Evolutionary conservation across 164 flowering plant species (phyloP).

Genomic region (Hamamelis virginiana): DNA sequence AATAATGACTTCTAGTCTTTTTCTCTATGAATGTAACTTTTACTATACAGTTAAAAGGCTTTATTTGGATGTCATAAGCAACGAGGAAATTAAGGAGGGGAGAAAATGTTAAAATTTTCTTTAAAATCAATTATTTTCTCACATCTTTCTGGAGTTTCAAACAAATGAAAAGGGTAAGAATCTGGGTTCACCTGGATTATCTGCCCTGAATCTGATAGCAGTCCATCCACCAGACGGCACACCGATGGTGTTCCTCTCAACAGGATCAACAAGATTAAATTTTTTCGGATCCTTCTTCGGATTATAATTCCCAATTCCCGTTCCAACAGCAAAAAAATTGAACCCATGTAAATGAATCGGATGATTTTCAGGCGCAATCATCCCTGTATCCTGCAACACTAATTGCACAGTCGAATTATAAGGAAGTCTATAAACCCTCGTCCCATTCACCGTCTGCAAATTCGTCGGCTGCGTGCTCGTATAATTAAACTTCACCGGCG

Average conservation of each 20-base stretch:
- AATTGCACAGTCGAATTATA: constrained; percentile 61
- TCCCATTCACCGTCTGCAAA: constrained; percentile 52
- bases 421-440: constrained; percentile 47
- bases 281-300: constrained; percentile 48
- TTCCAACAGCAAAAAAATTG: constrained; percentile 73
- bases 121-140: no score
- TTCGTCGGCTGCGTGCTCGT: constrained; percentile 46
- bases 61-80: no score
- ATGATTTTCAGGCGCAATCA: constrained; percentile 68
- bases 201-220: constrained; percentile 73
- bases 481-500: constrained; percentile 52
- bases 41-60: no score
- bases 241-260: constrained; percentile 83
- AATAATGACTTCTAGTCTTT: no score
- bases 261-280: constrained; percentile 73
- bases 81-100: no score
- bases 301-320: constrained; percentile 64
- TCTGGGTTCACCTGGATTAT: constrained; percentile 89
- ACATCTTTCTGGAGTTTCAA: no score
- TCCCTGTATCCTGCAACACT: constrained; percentile 70
- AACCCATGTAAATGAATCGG: constrained; percentile 80
- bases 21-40: no score
- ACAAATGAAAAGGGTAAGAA: no score
- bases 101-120: no score
- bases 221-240: constrained; percentile 86